Base-by-base conservation (phyloP, 139 green algal genomes). In the Closterium sp. region DNA sequence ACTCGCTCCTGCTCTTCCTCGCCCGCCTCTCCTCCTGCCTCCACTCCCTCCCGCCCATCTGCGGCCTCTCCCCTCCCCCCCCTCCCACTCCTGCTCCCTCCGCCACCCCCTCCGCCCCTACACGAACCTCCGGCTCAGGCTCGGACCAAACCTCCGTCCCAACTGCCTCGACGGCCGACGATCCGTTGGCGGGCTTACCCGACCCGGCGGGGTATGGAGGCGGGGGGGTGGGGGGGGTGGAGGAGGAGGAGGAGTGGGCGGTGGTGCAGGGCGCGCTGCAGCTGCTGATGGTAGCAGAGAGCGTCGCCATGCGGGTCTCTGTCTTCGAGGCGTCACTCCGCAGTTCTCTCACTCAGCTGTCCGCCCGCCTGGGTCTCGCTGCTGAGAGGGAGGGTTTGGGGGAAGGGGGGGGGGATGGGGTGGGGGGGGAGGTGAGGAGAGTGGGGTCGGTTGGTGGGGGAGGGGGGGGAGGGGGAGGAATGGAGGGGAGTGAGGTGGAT, bases 271-370 rank as follows among this genome's bases (percentile, higher is more conserved):
- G 90, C 0, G 93, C 94, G 84, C 69, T 97, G 89, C 95, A 95
- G 23, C 93, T 97, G 93, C 90, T 97, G 90, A 83, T 38, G 30
- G 93, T 96, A 25, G 92, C 93, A 34, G 93, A 89, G 87, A 94
- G 64, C 36, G 55, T 90, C 33, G 94, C 88, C 36, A 83, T 33
- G 43, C 92, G 89, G 36, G 88, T 33, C 84, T 90, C 66, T 0
- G 86, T 94, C 84, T 91, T 96, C 36, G 91, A 95, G 81, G 92
- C 84, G 2, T 90, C 84, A 9, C 88, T 96, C 36, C 33, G 91
- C 12, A 64, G 69, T 4, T 89, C 95, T 1, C 92, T 93, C 3
- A 34, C 31, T 8, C 86, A 34, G 25, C 90, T 90, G 4, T 25
- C 88, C 25, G 4, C 55, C 34, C 87, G 88, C 32, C 88, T 85